phyloP scores from a whole-genome alignment of 352 stramenopile species.

The Detonula confervacea region DNA sequence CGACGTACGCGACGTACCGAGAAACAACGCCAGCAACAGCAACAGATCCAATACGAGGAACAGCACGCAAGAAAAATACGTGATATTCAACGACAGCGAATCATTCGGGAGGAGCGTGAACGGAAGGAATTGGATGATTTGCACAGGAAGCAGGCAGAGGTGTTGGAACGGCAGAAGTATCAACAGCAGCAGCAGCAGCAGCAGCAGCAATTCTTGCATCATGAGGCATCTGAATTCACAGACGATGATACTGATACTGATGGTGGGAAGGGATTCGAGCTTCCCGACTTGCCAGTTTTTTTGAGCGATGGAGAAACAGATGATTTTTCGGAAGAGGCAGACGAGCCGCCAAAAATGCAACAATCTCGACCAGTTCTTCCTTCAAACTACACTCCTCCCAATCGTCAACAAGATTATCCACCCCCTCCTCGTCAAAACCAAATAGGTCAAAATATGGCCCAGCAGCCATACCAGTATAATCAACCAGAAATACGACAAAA shows the following conservation, averaged over 20 bases:
- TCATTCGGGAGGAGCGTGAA: constrained; percentile 43
- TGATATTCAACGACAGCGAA: constrained; percentile 48
- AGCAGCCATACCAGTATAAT: constrained; percentile 20
- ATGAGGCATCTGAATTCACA: constrained; percentile 36
- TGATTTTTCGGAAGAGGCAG: constrained; percentile 48
- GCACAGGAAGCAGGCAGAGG: constrained; percentile 41
- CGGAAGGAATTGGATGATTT: constrained; percentile 44
- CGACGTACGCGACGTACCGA: constrained; percentile 43
- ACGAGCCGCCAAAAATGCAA: constrained; percentile 8
- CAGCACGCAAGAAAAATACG: constrained; percentile 41
- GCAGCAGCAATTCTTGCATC: constrained; percentile 19
- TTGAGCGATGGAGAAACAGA: constrained; percentile 76
- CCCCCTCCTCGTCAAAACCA: not conserved
- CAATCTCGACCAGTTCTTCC: not conserved
- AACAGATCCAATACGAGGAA: constrained; percentile 29
- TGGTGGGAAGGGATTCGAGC: constrained; percentile 72
- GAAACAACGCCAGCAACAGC: constrained; percentile 35
- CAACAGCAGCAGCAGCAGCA: constrained; percentile 28
- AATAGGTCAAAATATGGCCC: not conserved
- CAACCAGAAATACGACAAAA: constrained; percentile 24
- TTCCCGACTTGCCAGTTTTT: constrained; percentile 83
- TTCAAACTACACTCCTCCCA: not conserved
- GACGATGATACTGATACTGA: constrained; percentile 64
- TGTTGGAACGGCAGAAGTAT: constrained; percentile 23
- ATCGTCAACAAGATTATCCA: constrained; percentile 5